A percentile compares a stretch with the other conserved stretches of the same genome.
Conservation (phyloP, 2,329 filamentous ascomycete species). For the Balansia obtecta region DNA sequence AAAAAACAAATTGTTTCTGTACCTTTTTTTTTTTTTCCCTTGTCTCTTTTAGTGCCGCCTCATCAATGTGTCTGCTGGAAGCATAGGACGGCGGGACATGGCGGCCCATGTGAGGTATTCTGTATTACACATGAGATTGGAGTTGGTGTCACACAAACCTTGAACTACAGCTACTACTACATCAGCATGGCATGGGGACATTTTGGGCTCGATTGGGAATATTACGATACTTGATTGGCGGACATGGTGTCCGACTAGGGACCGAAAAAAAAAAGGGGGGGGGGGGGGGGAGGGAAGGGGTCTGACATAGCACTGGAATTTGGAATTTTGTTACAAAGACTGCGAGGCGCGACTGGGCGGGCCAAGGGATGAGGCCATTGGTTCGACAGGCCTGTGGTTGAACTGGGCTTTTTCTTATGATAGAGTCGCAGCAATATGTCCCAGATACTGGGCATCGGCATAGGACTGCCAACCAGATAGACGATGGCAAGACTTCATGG, state of each 20-base stretch:
- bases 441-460: constrained; percentile 1
- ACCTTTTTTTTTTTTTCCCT: constrained; percentile 11
- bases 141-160: constrained; percentile 16
- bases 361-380: background rate
- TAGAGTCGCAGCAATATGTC: background rate
- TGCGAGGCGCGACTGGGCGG: background rate
- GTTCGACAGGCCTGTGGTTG: background rate
- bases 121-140: constrained; percentile 20
- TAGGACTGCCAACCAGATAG: background rate
- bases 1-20: background rate
- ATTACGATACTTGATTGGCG: constrained; percentile 17
- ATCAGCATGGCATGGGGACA: constrained; percentile 21
- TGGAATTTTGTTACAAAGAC: constrained; percentile 1
- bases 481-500: background rate
- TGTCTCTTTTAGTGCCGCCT: background rate
- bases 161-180: constrained; percentile 14
- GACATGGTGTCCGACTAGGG: constrained; percentile 12
- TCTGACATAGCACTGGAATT: constrained; percentile 8
- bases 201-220: constrained; percentile 13
- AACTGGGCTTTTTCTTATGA: background rate
- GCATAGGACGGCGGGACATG: constrained; percentile 12
- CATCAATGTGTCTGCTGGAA: constrained; percentile 11
- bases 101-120: constrained; percentile 12
- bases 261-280: background rate
- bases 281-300: no score